Evolutionary conservation across 139 green algal species (phyloP).

Genomic region (Zygnema circumcarinatum): DNA sequence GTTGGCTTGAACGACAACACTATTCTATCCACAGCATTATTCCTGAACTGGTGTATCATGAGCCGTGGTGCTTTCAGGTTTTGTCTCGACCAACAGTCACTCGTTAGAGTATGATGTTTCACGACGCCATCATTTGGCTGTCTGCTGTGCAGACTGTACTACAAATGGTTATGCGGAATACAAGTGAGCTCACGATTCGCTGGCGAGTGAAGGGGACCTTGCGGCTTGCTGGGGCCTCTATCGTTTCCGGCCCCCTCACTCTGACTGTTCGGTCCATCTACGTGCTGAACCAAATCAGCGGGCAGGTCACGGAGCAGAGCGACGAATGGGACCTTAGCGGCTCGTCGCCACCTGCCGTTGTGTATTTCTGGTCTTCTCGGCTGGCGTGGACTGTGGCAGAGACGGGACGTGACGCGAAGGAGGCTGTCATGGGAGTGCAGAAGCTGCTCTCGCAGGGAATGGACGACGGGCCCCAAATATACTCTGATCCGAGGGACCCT

Average conservation of each 20-base stretch:
- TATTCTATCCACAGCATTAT: too few species aligned
- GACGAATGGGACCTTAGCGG: constrained; percentile 52
- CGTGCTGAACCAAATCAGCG: constrained; percentile 57
- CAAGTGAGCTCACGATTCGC: constrained; percentile 39
- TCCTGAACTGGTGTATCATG: too few species aligned
- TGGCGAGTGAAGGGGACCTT: constrained; percentile 29
- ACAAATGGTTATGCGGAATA: constrained; percentile 43
- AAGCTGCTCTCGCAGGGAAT: constrained; percentile 12
- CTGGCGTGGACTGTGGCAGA: constrained; percentile 32
- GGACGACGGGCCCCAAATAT: constrained; percentile 23
- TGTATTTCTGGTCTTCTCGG: constrained; percentile 52
- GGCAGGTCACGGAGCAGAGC: constrained; percentile 45
- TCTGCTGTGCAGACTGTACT: constrained; percentile 26
- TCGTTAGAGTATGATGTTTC: too few species aligned
- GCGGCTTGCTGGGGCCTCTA: background rate
- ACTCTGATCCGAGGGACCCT: constrained; percentile 36
- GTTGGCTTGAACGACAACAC: too few species aligned
- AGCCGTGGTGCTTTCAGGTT: too few species aligned
- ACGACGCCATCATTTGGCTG: too few species aligned
- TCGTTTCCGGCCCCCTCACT: constrained; percentile 13
- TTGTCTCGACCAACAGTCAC: too few species aligned
- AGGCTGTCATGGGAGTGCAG: background rate
- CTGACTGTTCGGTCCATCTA: constrained; percentile 36
- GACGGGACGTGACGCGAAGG: constrained; percentile 17
- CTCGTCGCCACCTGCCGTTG: constrained; percentile 6